These are phyloP conservation scores for Pyronema omphalodes DNA, from an alignment of 495 filamentous ascomycete species.

Conservation along the genomic window DNA sequence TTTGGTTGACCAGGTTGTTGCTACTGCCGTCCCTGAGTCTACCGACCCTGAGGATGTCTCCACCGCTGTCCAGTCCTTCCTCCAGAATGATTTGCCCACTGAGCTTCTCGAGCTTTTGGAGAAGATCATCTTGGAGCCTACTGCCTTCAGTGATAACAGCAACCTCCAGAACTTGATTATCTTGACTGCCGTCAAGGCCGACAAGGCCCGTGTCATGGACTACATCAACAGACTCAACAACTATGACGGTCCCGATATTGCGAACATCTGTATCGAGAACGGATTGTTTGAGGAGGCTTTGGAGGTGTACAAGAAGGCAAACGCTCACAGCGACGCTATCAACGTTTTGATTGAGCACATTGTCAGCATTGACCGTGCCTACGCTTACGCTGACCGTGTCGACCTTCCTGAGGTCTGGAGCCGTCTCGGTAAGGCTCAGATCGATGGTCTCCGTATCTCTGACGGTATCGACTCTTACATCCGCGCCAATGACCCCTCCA, in stretches of 20 bases:
- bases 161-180: slow-evolving; percentile 94
- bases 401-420: slow-evolving; percentile 98
- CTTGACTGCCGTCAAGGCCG: slow-evolving; percentile 90
- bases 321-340: slow-evolving; percentile 67
- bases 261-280: slow-evolving; percentile 79
- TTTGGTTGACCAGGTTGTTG: slow-evolving; percentile 89
- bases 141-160: slow-evolving; percentile 88
- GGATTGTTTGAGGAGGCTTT: slow-evolving; percentile 95
- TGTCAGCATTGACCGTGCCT: slow-evolving; percentile 94
- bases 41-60: slow-evolving; percentile 91
- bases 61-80: slow-evolving; percentile 80
- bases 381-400: slow-evolving; percentile 89
- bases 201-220: slow-evolving; percentile 87
- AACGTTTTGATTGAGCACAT: slow-evolving; percentile 92
- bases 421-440: slow-evolving; percentile 92
- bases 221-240: slow-evolving; percentile 83
- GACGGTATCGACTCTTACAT: slow-evolving; percentile 97
- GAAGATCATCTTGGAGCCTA: slow-evolving; percentile 97
- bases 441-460: slow-evolving; percentile 82
- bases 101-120: slow-evolving; percentile 96
- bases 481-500: slow-evolving; percentile 76
- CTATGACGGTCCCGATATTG: slow-evolving; percentile 84
- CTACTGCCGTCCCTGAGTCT: slow-evolving; percentile 88
- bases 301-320: slow-evolving; percentile 95
- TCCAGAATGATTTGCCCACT: slow-evolving; percentile 71